A percentile compares a stretch with the other conserved stretches of the same genome.
Evolutionary conservation across 352 stramenopile genomes (phyloP).

Genomic region (Phytophthora boehmeriae): DNA sequence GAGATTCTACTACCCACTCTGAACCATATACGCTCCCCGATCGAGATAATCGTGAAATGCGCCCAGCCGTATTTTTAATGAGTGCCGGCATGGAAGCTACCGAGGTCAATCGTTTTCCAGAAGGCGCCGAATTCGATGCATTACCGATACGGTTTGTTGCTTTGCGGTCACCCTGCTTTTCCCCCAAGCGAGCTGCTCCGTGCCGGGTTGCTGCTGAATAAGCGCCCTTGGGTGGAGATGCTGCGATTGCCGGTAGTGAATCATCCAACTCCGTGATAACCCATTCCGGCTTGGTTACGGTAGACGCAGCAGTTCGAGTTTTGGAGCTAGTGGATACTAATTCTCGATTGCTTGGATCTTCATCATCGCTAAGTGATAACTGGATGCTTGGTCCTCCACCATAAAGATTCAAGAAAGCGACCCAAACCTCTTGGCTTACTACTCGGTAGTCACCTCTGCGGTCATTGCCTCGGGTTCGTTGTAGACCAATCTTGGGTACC

Average conservation of each 20-base stretch:
- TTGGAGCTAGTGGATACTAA: neutral
- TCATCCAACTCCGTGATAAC: slow-evolving; percentile 66
- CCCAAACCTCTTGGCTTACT: slow-evolving; percentile 73
- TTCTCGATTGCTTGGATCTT: neutral
- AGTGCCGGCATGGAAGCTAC: slow-evolving; percentile 25
- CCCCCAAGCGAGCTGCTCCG: slow-evolving; percentile 6
- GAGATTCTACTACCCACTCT: neutral
- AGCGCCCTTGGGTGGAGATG: slow-evolving; percentile 3
- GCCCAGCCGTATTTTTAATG: slow-evolving; percentile 19
- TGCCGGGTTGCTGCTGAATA: slow-evolving; percentile 23
- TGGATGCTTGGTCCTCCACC: slow-evolving; percentile 70
- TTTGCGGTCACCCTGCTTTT: slow-evolving; percentile 14
- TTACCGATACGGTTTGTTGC: neutral
- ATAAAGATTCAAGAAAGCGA: slow-evolving; percentile 61
- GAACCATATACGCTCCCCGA: neutral
- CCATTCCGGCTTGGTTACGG: slow-evolving; percentile 28
- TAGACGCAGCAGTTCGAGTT: neutral
- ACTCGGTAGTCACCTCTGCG: slow-evolving; percentile 59
- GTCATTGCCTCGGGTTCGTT: slow-evolving; percentile 46
- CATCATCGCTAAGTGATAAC: slow-evolving; percentile 22
- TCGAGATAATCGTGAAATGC: neutral
- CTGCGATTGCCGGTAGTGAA: slow-evolving; percentile 27
- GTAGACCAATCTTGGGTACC: slow-evolving; percentile 45
- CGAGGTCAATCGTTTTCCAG: slow-evolving; percentile 21
- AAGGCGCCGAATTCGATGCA: slow-evolving; percentile 3